Base-by-base conservation (phyloP, 176 grass and related monocot genomes). In the Ensete ventricosum region DNA sequence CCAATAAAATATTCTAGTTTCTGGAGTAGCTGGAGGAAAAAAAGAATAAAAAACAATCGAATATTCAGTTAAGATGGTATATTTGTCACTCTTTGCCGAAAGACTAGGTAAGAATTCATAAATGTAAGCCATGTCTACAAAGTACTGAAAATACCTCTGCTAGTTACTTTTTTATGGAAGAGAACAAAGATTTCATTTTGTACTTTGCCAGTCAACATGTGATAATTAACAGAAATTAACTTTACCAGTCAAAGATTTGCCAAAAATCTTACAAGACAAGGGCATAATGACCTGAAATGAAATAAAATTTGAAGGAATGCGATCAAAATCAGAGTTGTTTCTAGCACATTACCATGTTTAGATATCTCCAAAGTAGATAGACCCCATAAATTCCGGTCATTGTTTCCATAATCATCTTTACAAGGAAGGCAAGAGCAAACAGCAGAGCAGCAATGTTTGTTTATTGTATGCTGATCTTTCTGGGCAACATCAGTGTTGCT, bases 371-470 rank as follows among this genome's bases (percentile, higher is more conserved):
- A 14, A 9, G 77, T 54, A 59, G 69, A 50, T 64, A 64, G 62
- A 64, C 59, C 50, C 19, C 54, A 19, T 52, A 22, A 63, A 53
- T 57, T 80, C 29, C 22, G 55, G 14, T 57, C 57, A 64, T 23
- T n/a, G n/a, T 52, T 58, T 77, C 25, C 60, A 76, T 19, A 50
- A 74, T 57, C 69, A 72, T 57, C 66, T 78, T 78, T 77, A 53
- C 54, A 74, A 51, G 58, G 50, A 54, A 51, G 52, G 2, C 62
- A 78, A 78, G 69, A 80, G 50, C 22, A 75, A 66, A 22, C 49
- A 63, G 65, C 48, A 71, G 63, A 66, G 80, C 17, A 85, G 79
- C 7, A 54, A 74, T 53, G 77, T 75, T 64, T 75, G 3, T 14
- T 49, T 25, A 67, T 52, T 58, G 52, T 59, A 54, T 55, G 54